Evolutionary conservation across 805 yeast species (phyloP).

Genomic region (Komagataella pastoris): DNA sequence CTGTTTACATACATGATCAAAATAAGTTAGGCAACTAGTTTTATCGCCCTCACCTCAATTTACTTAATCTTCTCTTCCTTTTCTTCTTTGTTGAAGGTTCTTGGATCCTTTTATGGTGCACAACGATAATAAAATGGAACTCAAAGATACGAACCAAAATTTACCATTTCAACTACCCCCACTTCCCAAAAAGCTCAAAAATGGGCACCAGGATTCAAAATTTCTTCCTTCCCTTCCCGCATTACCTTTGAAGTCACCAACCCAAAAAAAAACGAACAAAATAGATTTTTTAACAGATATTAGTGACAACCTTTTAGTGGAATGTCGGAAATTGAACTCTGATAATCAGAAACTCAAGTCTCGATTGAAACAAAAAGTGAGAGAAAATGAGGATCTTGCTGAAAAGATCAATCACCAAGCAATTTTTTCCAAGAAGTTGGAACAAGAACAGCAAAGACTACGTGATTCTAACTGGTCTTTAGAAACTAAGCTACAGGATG

Average conservation of each 20-base stretch:
- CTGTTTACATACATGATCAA: background rate
- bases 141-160: background rate
- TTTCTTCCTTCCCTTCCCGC: background rate
- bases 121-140: background rate
- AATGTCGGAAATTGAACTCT: conserved; percentile 58
- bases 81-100: background rate
- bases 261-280: conserved; percentile 12
- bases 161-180: background rate
- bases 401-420: conserved; percentile 22
- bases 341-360: conserved; percentile 37
- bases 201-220: background rate
- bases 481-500: conserved; percentile 33
- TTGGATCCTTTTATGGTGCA: background rate
- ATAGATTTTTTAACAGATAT: conserved; percentile 62
- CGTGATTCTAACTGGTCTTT: conserved; percentile 57
- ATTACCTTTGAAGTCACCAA: background rate
- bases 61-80: background rate
- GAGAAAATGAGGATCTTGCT: conserved; percentile 25
- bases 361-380: conserved; percentile 26
- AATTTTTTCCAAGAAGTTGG: conserved; percentile 17
- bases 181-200: background rate
- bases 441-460: conserved; percentile 29
- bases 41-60: background rate
- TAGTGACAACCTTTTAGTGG: conserved; percentile 57
- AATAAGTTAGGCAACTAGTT: background rate